Conservation (phyloP, 2,329 filamentous ascomycete genomes). For the Aspergillus viridinutans region DNA sequence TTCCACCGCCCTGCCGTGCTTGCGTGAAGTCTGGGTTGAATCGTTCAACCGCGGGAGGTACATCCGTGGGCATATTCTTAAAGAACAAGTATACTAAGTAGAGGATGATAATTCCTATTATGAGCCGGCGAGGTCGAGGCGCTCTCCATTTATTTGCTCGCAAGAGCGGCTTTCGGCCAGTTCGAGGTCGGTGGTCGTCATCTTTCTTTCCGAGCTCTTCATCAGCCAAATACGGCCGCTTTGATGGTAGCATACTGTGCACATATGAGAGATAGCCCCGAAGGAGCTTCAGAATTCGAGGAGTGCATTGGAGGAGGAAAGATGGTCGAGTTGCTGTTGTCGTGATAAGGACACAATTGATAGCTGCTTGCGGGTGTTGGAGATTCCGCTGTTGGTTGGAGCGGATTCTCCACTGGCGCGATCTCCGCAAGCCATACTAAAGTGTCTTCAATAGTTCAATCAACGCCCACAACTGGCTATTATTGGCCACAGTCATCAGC, state of each 20-base stretch:
- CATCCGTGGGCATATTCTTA: slow-evolving; percentile 57
- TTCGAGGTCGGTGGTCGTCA: slow-evolving; percentile 52
- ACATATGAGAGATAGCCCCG: slow-evolving; percentile 17
- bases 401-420: not conserved
- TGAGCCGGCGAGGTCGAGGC: slow-evolving; percentile 48
- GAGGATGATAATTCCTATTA: slow-evolving; percentile 45
- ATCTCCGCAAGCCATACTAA: not conserved
- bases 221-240: slow-evolving; percentile 48
- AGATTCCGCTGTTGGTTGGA: not conserved
- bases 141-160: slow-evolving; percentile 31
- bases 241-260: slow-evolving; percentile 37
- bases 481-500: not conserved
- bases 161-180: slow-evolving; percentile 23
- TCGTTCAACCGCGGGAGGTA: slow-evolving; percentile 32
- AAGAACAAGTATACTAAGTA: slow-evolving; percentile 60
- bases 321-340: not conserved
- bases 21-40: slow-evolving; percentile 22
- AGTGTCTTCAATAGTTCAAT: not conserved
- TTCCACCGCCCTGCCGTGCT: slow-evolving; percentile 11
- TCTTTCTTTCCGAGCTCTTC: slow-evolving; percentile 64
- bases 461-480: not conserved
- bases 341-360: not conserved
- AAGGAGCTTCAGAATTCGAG: slow-evolving; percentile 14
- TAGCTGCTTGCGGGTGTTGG: not conserved
- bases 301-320: slow-evolving; percentile 9